phyloP scores from a whole-genome alignment of 2,329 filamentous ascomycete genomes.

The Penicillium carneum region DNA sequence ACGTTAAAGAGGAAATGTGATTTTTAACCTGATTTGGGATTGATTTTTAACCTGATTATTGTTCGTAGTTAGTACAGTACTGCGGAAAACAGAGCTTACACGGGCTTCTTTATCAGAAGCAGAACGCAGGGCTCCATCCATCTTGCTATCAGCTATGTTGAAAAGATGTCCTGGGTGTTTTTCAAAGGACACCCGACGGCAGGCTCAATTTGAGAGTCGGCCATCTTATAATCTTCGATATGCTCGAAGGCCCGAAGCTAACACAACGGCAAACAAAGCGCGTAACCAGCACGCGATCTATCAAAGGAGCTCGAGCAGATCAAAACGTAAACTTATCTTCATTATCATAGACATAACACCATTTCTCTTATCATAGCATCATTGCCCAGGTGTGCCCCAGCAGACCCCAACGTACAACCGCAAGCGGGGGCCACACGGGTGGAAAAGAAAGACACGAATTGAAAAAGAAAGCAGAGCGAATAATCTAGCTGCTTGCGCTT shows the following conservation, averaged over 20 bases:
- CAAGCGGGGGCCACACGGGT: slow-evolving; percentile 15
- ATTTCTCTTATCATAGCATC: slow-evolving; percentile 39
- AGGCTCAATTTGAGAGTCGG: neutral
- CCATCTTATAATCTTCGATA: neutral
- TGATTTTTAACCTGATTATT: too few species aligned
- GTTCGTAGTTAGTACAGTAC: too few species aligned
- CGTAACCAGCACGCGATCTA: neutral
- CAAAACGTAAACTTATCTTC: slow-evolving; percentile 32
- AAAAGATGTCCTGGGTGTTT: neutral
- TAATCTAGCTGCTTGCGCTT: slow-evolving; percentile 20
- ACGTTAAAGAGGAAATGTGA: neutral
- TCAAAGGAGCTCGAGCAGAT: neutral
- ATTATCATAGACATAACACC: slow-evolving; percentile 38
- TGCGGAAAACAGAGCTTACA: too few species aligned
- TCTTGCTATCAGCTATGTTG: too few species aligned
- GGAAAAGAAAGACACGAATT: slow-evolving; percentile 22
- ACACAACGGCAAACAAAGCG: neutral
- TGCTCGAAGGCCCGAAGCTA: neutral
- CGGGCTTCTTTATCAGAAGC: neutral
- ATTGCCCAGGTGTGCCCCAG: slow-evolving; percentile 21
- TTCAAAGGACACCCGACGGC: neutral
- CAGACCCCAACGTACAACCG: slow-evolving; percentile 17
- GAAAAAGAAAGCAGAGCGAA: slow-evolving; percentile 15
- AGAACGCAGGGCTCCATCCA: neutral
- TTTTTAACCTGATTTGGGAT: too few species aligned